Evolutionary conservation across 2,329 filamentous ascomycete species (phyloP), one percentile per base, ranked within the genome.

Genomic region (Aspergillus niger): DNA sequence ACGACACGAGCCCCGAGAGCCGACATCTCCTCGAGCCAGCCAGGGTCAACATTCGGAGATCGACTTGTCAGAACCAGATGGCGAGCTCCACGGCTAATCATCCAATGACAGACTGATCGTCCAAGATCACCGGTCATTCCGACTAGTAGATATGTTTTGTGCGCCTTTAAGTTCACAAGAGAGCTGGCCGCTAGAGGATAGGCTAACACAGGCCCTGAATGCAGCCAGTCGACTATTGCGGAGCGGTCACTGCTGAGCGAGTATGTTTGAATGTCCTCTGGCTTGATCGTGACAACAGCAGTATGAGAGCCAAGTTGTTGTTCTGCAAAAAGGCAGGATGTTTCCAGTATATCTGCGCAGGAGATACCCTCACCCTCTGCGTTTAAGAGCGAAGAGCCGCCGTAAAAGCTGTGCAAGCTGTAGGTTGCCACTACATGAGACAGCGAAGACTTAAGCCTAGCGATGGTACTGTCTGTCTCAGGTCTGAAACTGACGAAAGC

Each of bases 101-200:
- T 72, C 67, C 65, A 75, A 8, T 65, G 57, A 43, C 63, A 67
- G 5, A 72, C 54, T 1, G 66, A 70, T 4, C 51, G 55, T 10
- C 69, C 71, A 11, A 72, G 56, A 11, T 63, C 65, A 8, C 70
- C 69, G 7, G 68, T 63, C 26, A 71, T 54, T 20, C 70, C 71
- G 10, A 68, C 60, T 5, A 74, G 57, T 50, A 63, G 48, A 49
- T 72, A 73, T 1, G 59, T 48, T 15, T 68, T 70, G 17, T 66
- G 15, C 8, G 17, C 26, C 5, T 17, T 57, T 8, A 64, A 28
- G 5, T 26, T 22, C 2, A 64, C 51, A 1, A 56, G n/a, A 8
- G 60, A 63, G 22, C 54, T 63, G 11, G 60, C 57, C 2, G 60
- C 7, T 11, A 44, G 5, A 15, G 30, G 17, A 3, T 50, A 17